Percentiles rank a stretch among this genome's conserved stretches.
These are phyloP conservation scores for Venturia aucupariae DNA, from an alignment of 2,329 filamentous ascomycete genomes.

Conservation along the genomic window DNA sequence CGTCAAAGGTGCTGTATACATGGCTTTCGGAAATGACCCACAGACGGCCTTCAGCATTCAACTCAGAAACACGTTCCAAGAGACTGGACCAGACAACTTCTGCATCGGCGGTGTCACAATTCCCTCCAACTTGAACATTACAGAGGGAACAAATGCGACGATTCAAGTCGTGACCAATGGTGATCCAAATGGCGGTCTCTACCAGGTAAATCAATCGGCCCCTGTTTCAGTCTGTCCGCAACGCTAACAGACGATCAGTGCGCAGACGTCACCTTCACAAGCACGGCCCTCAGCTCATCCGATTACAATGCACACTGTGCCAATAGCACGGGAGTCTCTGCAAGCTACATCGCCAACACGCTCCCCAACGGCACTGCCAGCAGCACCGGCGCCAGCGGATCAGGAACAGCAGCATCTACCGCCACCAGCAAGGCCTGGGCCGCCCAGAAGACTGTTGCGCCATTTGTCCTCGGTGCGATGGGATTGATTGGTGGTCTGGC, in stretches of 20 bases:
- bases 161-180: constrained; percentile 60
- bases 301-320: constrained; percentile 43
- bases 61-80: constrained; percentile 51
- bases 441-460: background rate
- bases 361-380: constrained; percentile 28
- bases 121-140: constrained; percentile 41
- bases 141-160: constrained; percentile 54
- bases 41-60: constrained; percentile 60
- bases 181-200: constrained; percentile 50
- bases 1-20: constrained; percentile 43
- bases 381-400: constrained; percentile 14
- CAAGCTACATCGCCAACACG: constrained; percentile 32
- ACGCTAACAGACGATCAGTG: constrained; percentile 40
- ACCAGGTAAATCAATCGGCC: constrained; percentile 40
- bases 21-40: constrained; percentile 44
- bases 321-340: constrained; percentile 48
- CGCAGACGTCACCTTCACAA: constrained; percentile 61
- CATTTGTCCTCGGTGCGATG: constrained; percentile 22
- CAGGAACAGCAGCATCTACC: constrained; percentile 16
- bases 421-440: constrained; percentile 6
- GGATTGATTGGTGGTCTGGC: constrained; percentile 22
- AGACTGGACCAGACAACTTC: constrained; percentile 53
- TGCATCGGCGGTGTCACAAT: constrained; percentile 54
- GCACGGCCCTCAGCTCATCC: constrained; percentile 37
- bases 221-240: background rate